Conservation (phyloP, 352 stramenopile genomes). For the Globisporangium perplexum region DNA sequence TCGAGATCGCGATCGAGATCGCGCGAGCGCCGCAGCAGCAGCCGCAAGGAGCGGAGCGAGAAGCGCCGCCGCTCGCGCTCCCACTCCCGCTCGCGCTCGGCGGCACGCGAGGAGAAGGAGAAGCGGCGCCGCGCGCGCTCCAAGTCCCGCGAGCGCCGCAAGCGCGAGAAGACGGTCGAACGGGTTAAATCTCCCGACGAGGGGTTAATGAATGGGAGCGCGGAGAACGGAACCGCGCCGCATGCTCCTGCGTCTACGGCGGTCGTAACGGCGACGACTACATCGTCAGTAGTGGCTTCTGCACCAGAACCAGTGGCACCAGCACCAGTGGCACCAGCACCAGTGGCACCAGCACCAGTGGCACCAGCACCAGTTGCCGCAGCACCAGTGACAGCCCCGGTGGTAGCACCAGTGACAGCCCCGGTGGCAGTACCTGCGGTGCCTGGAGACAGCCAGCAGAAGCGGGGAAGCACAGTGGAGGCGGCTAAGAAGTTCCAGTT, state of each 20-base stretch:
- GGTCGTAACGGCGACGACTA: too few relatives aligned
- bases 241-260: too few relatives aligned
- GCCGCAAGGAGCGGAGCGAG: conserved; percentile 13
- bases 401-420: too few relatives aligned
- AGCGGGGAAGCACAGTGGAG: conserved; percentile 11
- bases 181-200: too few relatives aligned
- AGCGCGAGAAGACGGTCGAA: too few relatives aligned
- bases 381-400: too few relatives aligned
- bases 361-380: neutral
- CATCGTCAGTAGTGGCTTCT: neutral
- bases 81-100: conserved; percentile 10
- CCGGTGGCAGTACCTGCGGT: too few relatives aligned
- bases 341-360: too few relatives aligned
- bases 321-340: neutral
- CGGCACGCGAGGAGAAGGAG: conserved; percentile 11
- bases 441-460: too few relatives aligned
- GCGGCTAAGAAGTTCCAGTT: conserved; percentile 61
- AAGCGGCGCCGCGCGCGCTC: conserved; percentile 12
- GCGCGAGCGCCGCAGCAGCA: conserved; percentile 3
- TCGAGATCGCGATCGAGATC: conserved; percentile 29
- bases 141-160: too few relatives aligned
- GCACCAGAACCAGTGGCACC: neutral
- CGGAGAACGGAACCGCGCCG: too few relatives aligned
- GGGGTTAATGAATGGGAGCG: too few relatives aligned
- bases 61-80: conserved; percentile 15